A percentile compares a stretch with the other conserved stretches of the same genome.
phyloP scores from a whole-genome alignment of 306 rosid species.

The Lupinus albus region DNA sequence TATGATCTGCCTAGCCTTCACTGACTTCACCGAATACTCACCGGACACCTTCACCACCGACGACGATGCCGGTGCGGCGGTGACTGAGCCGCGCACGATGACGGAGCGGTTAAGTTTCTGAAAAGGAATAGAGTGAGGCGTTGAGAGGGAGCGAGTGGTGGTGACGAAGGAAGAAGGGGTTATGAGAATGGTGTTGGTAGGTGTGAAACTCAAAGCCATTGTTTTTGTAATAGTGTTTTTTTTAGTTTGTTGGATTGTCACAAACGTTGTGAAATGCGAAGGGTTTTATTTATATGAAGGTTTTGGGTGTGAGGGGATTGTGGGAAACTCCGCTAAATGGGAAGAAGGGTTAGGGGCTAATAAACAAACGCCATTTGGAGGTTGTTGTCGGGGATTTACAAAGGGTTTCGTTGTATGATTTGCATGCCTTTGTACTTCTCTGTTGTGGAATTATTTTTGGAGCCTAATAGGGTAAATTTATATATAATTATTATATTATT shows the following conservation, averaged over 20 bases:
- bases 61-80: conserved; percentile 43
- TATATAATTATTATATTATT: no score
- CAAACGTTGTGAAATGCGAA: not conserved
- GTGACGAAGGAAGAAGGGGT: conserved; percentile 46
- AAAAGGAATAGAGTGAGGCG: conserved; percentile 43
- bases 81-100: conserved; percentile 55
- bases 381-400: no score
- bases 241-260: not conserved
- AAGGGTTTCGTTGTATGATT: no score
- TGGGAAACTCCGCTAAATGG: conserved; percentile 68
- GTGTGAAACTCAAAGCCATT: conserved; percentile 73
- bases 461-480: no score
- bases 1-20: conserved; percentile 90
- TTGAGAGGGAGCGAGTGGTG: conserved; percentile 31
- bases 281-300: conserved; percentile 1
- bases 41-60: conserved; percentile 37
- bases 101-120: conserved; percentile 33
- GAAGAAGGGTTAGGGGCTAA: no score
- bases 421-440: no score
- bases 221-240: not conserved
- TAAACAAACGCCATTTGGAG: no score
- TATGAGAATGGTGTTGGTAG: conserved; percentile 52
- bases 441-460: no score
- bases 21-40: conserved; percentile 64
- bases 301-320: not conserved